Percentiles rank a stretch among this genome's conserved stretches.
phyloP scores from a whole-genome alignment of 176 grass and related monocot species.

The Eremochloa ophiuroides region DNA sequence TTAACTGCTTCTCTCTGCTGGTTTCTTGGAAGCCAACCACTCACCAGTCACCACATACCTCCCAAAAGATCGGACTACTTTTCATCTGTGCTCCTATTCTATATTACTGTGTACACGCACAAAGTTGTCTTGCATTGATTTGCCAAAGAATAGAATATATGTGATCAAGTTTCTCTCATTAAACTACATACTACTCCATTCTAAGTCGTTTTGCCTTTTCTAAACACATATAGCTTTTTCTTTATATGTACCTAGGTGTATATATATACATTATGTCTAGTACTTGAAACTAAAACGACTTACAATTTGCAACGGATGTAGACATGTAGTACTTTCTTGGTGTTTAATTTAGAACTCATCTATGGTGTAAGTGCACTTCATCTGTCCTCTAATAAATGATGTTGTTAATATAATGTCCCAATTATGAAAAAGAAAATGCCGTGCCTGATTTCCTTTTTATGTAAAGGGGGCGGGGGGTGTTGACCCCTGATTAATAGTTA shows the following conservation, averaged over 20 bases:
- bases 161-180: too few species aligned
- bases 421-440: neutral
- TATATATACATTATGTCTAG: too few species aligned
- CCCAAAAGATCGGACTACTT: constrained; percentile 11
- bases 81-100: neutral
- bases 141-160: neutral
- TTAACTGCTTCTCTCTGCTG: neutral
- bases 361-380: neutral
- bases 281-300: too few species aligned
- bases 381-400: neutral
- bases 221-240: too few species aligned
- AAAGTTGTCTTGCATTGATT: neutral
- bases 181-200: neutral
- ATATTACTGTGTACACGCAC: neutral
- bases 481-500: neutral
- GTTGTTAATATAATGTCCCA: neutral
- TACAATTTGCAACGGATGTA: too few species aligned
- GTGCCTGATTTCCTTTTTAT: neutral
- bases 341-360: neutral
- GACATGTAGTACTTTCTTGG: neutral
- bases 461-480: neutral
- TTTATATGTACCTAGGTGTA: too few species aligned
- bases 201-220: neutral
- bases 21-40: constrained; percentile 40
- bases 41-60: constrained; percentile 4